A percentile compares a stretch with the other conserved stretches of the same genome.
phyloP scores from a whole-genome alignment of 225 moss, liverwort and hornwort genomes.

The Pleurozium schreberi region DNA sequence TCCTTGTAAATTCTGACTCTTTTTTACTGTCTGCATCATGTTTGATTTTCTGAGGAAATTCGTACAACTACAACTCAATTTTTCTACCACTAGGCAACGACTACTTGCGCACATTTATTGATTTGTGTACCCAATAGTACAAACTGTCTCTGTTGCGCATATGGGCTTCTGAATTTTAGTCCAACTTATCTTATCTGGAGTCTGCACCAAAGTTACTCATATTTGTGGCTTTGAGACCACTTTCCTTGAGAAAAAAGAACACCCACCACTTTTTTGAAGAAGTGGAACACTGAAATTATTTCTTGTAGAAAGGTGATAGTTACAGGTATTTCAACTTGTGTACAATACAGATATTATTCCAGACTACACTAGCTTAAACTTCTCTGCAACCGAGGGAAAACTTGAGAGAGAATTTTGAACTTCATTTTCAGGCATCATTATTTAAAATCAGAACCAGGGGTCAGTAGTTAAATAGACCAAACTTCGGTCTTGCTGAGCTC shows the following conservation, averaged over 20 bases:
- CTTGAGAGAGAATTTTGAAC: neutral
- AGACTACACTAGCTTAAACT: accelerated
- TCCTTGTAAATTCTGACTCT: neutral
- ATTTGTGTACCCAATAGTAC: neutral
- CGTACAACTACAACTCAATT: neutral
- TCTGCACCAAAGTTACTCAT: neutral
- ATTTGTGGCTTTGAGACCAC: neutral
- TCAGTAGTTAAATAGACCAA: neutral
- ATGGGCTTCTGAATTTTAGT: neutral
- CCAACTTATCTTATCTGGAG: neutral
- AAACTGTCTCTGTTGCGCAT: neutral
- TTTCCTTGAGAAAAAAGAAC: neutral
- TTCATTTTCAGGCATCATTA: neutral
- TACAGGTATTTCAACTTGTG: neutral
- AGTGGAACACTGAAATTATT: neutral
- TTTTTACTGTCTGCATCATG: neutral
- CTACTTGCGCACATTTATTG: neutral
- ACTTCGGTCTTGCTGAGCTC: neutral
- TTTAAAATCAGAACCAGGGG: neutral
- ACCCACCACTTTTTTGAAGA: neutral
- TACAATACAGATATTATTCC: too few species aligned
- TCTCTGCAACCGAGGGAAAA: neutral
- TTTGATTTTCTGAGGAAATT: neutral
- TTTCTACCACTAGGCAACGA: neutral
- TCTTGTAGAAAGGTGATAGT: neutral